Conservation (phyloP, 2,329 filamentous ascomycete genomes). For the Fusarium coicis region DNA sequence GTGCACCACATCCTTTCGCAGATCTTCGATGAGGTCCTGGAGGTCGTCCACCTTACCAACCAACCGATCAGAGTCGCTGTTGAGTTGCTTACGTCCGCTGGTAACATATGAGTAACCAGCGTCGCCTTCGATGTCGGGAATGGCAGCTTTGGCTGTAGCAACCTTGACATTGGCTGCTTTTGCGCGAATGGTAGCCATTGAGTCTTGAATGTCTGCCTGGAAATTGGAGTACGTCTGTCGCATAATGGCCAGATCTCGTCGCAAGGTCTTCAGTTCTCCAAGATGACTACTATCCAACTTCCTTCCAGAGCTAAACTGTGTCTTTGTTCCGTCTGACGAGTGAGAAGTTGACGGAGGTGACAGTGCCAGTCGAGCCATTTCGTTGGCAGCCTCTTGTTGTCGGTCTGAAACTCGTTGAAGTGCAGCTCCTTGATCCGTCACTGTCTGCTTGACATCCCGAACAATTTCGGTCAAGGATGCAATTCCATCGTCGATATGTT, state of each 20-base stretch:
- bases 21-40: slow-evolving; percentile 95
- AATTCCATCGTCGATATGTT: slow-evolving; percentile 93
- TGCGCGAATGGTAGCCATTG: slow-evolving; percentile 83
- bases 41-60: slow-evolving; percentile 94
- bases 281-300: slow-evolving; percentile 71
- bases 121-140: slow-evolving; percentile 79
- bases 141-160: slow-evolving; percentile 74
- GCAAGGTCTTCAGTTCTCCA: slow-evolving; percentile 81
- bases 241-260: slow-evolving; percentile 88
- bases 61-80: slow-evolving; percentile 87
- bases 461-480: slow-evolving; percentile 82
- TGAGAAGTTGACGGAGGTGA: slow-evolving; percentile 58
- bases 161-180: slow-evolving; percentile 87
- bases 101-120: slow-evolving; percentile 88
- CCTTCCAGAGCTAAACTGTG: slow-evolving; percentile 47
- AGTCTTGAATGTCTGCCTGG: slow-evolving; percentile 85
- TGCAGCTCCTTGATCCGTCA: slow-evolving; percentile 84
- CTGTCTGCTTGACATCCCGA: slow-evolving; percentile 84
- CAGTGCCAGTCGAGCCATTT: slow-evolving; percentile 74
- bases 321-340: slow-evolving; percentile 54
- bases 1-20: slow-evolving; percentile 95
- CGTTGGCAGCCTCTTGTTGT: slow-evolving; percentile 88
- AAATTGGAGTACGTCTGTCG: slow-evolving; percentile 95
- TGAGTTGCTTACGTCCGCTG: slow-evolving; percentile 86
- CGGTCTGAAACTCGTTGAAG: slow-evolving; percentile 90